These are phyloP conservation scores for Verticillium alfalfae DNA, from an alignment of 2,329 filamentous ascomycete species.

Conservation along the genomic window DNA sequence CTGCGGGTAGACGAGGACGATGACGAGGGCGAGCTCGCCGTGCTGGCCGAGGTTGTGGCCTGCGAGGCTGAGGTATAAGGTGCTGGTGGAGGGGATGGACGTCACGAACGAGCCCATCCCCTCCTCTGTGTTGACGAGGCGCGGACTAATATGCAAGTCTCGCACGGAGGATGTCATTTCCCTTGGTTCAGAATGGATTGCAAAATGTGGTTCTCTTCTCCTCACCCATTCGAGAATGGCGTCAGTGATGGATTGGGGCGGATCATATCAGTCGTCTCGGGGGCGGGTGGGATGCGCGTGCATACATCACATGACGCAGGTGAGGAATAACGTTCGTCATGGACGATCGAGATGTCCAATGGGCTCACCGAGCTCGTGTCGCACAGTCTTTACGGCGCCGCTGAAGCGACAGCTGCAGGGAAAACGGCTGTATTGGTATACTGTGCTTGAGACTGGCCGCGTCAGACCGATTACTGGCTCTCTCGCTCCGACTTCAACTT, in stretches of 20 bases:
- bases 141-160: neutral
- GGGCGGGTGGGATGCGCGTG: no score
- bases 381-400: no score
- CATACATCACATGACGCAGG: no score
- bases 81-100: neutral
- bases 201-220: no score
- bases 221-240: no score
- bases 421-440: neutral
- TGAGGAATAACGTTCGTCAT: no score
- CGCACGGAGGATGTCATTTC: neutral
- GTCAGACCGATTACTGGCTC: neutral
- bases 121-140: neutral
- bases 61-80: neutral
- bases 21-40: neutral
- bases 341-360: no score
- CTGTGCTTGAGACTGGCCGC: neutral
- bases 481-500: conserved; percentile 23
- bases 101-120: neutral
- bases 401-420: no score
- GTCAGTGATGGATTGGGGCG: no score
- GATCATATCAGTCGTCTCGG: no score
- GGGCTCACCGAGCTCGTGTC: no score
- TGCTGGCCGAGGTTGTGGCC: neutral
- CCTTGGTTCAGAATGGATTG: neutral
- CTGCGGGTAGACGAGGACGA: neutral